phyloP scores from a whole-genome alignment of 2,329 filamentous ascomycete species.

The Exophiala sp. region DNA sequence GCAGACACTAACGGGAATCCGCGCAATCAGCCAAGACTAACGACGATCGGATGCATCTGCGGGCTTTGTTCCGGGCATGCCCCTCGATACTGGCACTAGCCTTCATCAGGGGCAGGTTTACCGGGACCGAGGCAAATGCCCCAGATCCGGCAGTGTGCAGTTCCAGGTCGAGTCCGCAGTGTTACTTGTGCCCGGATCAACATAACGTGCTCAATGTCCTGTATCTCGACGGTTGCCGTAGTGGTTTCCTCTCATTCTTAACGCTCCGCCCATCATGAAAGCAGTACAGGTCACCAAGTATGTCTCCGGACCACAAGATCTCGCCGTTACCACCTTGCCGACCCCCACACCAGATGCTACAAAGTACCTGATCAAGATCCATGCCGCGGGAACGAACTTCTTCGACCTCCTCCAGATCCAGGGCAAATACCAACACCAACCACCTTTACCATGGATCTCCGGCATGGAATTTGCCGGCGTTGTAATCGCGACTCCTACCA shows the following conservation, averaged over 20 bases:
- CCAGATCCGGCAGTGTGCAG: background rate
- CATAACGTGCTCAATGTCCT: background rate
- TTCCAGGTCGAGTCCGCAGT: background rate
- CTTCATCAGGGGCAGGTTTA: background rate
- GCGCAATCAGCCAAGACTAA: no score
- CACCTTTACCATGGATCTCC: constrained; percentile 80
- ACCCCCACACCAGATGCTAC: constrained; percentile 67
- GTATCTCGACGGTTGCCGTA: background rate
- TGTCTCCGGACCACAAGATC: constrained; percentile 69
- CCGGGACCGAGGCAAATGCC: background rate
- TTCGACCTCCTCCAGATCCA: constrained; percentile 95
- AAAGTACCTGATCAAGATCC: constrained; percentile 83
- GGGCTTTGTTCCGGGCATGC: no score
- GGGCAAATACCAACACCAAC: constrained; percentile 93
- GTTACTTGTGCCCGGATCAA: background rate
- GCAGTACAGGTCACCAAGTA: constrained; percentile 29
- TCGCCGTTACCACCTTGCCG: constrained; percentile 69
- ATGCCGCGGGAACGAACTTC: constrained; percentile 88
- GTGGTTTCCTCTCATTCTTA: background rate
- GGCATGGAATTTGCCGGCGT: constrained; percentile 84
- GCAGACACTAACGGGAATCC: background rate
- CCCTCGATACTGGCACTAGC: no score
- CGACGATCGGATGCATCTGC: no score
- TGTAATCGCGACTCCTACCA: constrained; percentile 63
- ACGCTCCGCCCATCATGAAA: constrained; percentile 18